A percentile compares a stretch with the other conserved stretches of the same genome.
These are phyloP conservation scores for Chenopodium quinoa DNA, from an alignment of 148 eudicot genomes.

Conservation along the genomic window DNA sequence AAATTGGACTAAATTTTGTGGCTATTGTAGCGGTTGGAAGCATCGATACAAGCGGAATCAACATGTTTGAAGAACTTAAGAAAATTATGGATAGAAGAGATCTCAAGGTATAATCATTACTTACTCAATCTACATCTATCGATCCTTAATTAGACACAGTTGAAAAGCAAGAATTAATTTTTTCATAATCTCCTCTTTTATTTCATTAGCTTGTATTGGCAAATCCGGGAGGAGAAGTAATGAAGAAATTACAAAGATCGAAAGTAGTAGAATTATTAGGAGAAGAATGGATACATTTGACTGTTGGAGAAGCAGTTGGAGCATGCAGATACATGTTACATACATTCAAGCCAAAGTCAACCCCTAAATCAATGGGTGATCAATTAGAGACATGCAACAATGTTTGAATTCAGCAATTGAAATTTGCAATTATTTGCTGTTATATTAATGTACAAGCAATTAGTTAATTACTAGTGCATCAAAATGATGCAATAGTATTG, in stretches of 20 bases:
- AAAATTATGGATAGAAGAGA: conserved; percentile 64
- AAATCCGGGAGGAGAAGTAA: conserved; percentile 87
- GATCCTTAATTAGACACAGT: too few relatives aligned
- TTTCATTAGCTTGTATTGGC: conserved; percentile 61
- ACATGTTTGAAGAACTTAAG: conserved; percentile 90
- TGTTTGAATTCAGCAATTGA: conserved; percentile 17
- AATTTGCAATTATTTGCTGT: too few relatives aligned
- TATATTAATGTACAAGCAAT: too few relatives aligned
- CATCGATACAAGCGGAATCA: conserved; percentile 89
- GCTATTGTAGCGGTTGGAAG: conserved; percentile 65
- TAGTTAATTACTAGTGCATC: not conserved
- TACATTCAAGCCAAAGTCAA: conserved; percentile 34
- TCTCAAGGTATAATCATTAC: conserved; percentile 49
- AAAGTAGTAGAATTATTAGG: conserved; percentile 65
- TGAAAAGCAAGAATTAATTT: too few relatives aligned
- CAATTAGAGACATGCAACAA: conserved; percentile 26
- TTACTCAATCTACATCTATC: too few relatives aligned
- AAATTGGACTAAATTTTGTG: not conserved
- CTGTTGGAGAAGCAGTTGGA: conserved; percentile 88
- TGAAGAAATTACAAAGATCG: conserved; percentile 82
- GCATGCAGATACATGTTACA: conserved; percentile 82
- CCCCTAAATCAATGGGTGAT: conserved; percentile 8
- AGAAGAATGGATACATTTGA: conserved; percentile 77
- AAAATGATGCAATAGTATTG: conserved; percentile 3
- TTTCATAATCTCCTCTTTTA: too few relatives aligned